Percentiles rank a stretch among this genome's conserved stretches.
phyloP scores from a whole-genome alignment of 345 rosid species.

The Limnanthes douglasii region DNA sequence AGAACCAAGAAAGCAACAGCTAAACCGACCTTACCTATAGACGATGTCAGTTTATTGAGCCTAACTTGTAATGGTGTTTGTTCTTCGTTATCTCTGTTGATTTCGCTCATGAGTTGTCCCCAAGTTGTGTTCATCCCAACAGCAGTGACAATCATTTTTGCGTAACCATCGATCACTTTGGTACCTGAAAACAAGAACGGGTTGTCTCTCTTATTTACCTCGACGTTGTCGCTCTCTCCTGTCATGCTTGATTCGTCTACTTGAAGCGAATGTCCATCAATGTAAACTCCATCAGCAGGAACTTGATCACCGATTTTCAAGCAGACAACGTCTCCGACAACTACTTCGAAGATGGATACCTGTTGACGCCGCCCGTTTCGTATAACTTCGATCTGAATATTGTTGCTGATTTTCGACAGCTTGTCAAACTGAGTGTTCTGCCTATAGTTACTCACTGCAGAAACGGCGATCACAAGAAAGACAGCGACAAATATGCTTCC shows the following conservation, averaged over 20 bases:
- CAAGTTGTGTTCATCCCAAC: slow-evolving; percentile 56
- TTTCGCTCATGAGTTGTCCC: slow-evolving; percentile 55
- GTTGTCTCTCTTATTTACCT: slow-evolving; percentile 15
- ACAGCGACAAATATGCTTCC: slow-evolving; percentile 42
- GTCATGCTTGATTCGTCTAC: slow-evolving; percentile 45
- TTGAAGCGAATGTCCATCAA: slow-evolving; percentile 24
- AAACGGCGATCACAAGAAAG: slow-evolving; percentile 29
- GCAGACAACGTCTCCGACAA: slow-evolving; percentile 46
- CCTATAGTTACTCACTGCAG: slow-evolving; percentile 35
- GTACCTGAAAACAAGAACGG: slow-evolving; percentile 43
- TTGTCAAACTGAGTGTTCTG: slow-evolving; percentile 34
- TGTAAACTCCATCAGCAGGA: slow-evolving; percentile 47
- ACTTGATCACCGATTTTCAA: slow-evolving; percentile 43
- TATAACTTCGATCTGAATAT: slow-evolving; percentile 33
- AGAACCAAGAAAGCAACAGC: slow-evolving; percentile 47
- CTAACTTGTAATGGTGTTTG: slow-evolving; percentile 51
- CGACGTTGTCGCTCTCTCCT: slow-evolving; percentile 32
- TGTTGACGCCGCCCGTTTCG: slow-evolving; percentile 23
- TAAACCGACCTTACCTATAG: slow-evolving; percentile 44
- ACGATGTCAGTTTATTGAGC: slow-evolving; percentile 42
- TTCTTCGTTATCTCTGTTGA: slow-evolving; percentile 27
- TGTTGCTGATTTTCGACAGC: slow-evolving; percentile 31
- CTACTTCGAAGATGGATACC: slow-evolving; percentile 36
- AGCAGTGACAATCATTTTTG: slow-evolving; percentile 36
- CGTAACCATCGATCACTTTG: slow-evolving; percentile 31